Base-by-base conservation (phyloP, 2,329 filamentous ascomycete genomes). In the Penicillium sp. region DNA sequence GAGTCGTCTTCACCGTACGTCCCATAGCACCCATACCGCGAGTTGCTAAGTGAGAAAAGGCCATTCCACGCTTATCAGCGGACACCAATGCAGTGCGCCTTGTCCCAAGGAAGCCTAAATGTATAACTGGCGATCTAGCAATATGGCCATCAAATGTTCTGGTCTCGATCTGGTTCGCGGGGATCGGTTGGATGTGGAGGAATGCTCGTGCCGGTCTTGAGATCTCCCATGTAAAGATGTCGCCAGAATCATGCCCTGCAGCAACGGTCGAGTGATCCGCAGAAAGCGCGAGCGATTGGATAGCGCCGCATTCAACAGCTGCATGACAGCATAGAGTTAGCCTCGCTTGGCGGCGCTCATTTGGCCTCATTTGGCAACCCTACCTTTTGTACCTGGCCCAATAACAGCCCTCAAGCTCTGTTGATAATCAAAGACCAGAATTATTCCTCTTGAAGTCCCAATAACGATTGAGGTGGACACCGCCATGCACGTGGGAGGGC, bases 171-270 rank as follows among this genome's bases (percentile, higher is more conserved):
- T 91, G 86, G 2, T 82, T 79, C n/a, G 84, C 78, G 38, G 92
- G 88, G 9, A 96, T 81, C 41, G 92, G 91, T 1, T 90, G 87
- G 48, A 99, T 93, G 55, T 92, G 88, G 35, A 99, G 84, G 75
- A 99, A 99, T 0, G 94, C 95, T 35, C 91, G 86, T 3, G 92
- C 88, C n/a, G 91, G 86, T 61, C 91, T 86, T 46, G 87, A 86
- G 13, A 94, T 90, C 75, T 99, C 96, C 96, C 96, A 99, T 0
- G 94, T 99, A 73, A 97, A 98, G 57, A 99, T 97, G 73, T 89
- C 89, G 3, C 95, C 96, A 69, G 90, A 92, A 0, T 88, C 89
- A 84, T 99, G 94, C 3, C 95, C 95, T 44, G 90, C 92, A 38
- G 92, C 95, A 67, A 99, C 85, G 0, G 94, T 97, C 1, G 91